Percentiles rank a stretch among this genome's conserved stretches.
Conservation (phyloP, 805 yeast genomes). For the Alloascoidea africana region DNA sequence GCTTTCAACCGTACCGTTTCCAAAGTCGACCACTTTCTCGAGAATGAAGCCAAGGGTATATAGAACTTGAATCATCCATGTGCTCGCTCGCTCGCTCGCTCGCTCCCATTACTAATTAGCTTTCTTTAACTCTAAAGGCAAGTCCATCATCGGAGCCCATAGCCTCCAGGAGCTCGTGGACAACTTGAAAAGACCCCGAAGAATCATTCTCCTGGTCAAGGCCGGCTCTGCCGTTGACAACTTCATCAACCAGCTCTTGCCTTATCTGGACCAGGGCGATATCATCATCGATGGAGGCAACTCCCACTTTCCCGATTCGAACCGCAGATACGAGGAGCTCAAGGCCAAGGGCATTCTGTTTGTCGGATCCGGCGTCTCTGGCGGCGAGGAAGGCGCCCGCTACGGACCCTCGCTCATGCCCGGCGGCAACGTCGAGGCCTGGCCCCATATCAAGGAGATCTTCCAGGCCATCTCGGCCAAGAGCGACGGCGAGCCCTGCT, state of each 20-base stretch:
- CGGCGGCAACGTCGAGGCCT: constrained; percentile 95
- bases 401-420: constrained; percentile 99
- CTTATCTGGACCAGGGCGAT: constrained; percentile 90
- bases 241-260: constrained; percentile 77
- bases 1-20: constrained; percentile 97
- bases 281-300: constrained; percentile 99
- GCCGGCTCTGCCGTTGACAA: constrained; percentile 93
- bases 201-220: constrained; percentile 85
- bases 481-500: constrained; percentile 97
- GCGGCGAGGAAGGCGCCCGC: constrained; percentile 99
- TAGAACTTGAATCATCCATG: background rate
- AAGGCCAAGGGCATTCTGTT: constrained; percentile 75
- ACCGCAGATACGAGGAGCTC: constrained; percentile 90
- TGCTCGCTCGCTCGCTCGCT: background rate
- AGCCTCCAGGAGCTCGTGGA: constrained; percentile 78
- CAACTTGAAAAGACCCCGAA: constrained; percentile 93
- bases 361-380: constrained; percentile 99
- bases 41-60: constrained; percentile 83
- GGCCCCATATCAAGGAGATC: constrained; percentile 96
- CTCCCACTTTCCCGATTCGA: constrained; percentile 97
- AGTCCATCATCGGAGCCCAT: constrained; percentile 89
- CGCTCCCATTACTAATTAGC: background rate
- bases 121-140: constrained; percentile 17
- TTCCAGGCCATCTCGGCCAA: constrained; percentile 95
- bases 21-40: constrained; percentile 89